Evolutionary conservation across 495 filamentous ascomycete genomes (phyloP).

Genomic region (Penicillium diatomitis): DNA sequence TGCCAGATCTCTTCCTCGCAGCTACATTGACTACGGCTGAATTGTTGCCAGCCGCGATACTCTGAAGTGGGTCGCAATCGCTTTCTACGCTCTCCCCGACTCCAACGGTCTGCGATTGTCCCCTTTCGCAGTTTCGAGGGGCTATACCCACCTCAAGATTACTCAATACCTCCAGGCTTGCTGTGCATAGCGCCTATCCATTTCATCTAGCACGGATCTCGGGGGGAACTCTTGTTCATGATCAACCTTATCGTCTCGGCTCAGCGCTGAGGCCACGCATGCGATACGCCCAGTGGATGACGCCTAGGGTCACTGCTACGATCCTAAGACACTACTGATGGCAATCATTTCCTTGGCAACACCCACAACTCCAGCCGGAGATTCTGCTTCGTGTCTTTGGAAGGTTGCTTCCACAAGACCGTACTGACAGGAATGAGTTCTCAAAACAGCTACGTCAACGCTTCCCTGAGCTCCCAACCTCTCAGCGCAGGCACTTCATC

Average conservation of each 20-base stretch:
- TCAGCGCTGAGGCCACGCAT: conserved; percentile 23
- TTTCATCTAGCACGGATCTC: background rate
- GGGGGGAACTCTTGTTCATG: conserved; percentile 3
- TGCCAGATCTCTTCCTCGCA: background rate
- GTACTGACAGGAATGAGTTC: conserved; percentile 38
- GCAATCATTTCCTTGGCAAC: conserved; percentile 33
- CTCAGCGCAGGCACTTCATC: conserved; percentile 26
- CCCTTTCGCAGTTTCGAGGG: conserved; percentile 13
- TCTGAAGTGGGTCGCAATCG: conserved; percentile 18
- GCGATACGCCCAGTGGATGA: conserved; percentile 30
- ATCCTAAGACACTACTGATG: conserved; percentile 34
- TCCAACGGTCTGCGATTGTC: conserved; percentile 1
- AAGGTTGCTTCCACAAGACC: conserved; percentile 6
- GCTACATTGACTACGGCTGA: background rate
- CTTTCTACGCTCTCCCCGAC: conserved; percentile 8
- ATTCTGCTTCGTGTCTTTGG: conserved; percentile 15
- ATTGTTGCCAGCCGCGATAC: background rate
- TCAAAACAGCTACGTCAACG: conserved; percentile 31
- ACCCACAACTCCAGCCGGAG: conserved; percentile 20
- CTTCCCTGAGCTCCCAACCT: conserved; percentile 27
- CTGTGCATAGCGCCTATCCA: background rate
- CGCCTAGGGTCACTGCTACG: conserved; percentile 35
- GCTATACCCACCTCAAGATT: background rate
- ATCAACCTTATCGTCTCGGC: background rate
- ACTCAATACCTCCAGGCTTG: background rate